Base-by-base conservation (phyloP, 1,284 basidiomycete species). In the Garcileccinum viscosum region DNA sequence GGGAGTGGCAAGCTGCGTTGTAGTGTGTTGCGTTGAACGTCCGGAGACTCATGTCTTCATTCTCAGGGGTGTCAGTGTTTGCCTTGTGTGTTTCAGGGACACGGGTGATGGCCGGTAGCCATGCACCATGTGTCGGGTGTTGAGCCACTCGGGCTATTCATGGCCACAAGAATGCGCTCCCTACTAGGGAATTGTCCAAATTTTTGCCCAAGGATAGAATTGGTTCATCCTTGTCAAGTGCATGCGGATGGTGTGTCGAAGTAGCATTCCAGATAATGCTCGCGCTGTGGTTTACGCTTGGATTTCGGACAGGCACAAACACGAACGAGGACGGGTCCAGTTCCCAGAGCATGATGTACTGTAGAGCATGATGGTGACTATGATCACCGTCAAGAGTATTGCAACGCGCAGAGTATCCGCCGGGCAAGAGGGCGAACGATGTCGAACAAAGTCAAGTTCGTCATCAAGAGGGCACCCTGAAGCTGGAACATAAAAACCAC, bases 1-100 rank as follows among this genome's bases (percentile, higher is more conserved):
- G 81, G 70, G 87, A 84, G 6, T 81, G 82, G 68, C 83, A 86
- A 5, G 78, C 62, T 32, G 63, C 62, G 3, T 63, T 33, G 44
- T 73, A 79, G 32, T 70, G 38, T 53, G 24, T 19, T 14, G 50
- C 9, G 50, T 53, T 8, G 50, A 53, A 44, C 12, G 44, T 53
- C n/a, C 27, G 38, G 5, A 47, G 37, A 0, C 35, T 22, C 33
- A 3, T 32, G 22, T n/a, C n/a, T n/a, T n/a, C 63, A 6, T 33
- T 42, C 63, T 44, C 3, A 42, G 37, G 7, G 8, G 17, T 30
- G 19, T 0, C 56, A 15, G 15, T 14, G 53, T 35, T 37, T 27
- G 24, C 33, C 2, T 66, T 56, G 12, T 60, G 37, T 62, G 71
- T 70, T 11, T 68, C 69, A 0, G 70, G 69, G 42, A 75, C n/a